Conservation (phyloP, 192 early-diverging fungal genomes). For the Helicostylum pulchrum region DNA sequence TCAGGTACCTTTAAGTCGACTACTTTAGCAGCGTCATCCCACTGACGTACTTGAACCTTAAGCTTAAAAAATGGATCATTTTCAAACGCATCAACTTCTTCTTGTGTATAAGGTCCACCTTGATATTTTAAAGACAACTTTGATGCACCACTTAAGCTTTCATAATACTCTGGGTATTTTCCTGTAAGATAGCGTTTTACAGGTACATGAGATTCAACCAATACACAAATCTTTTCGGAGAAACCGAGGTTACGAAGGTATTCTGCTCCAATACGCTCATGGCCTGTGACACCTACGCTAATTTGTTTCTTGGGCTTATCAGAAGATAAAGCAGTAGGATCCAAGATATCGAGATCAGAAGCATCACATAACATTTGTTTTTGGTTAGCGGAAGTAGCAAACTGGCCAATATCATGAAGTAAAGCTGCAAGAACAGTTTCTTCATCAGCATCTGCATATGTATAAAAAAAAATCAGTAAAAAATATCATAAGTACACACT, state of each 20-base stretch:
- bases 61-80: too few species aligned
- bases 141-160: conserved; percentile 44
- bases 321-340: conserved; percentile 16
- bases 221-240: conserved; percentile 43
- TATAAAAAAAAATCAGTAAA: background rate
- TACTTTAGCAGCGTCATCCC: conserved; percentile 11
- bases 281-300: conserved; percentile 47
- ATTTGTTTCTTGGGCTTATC: conserved; percentile 20
- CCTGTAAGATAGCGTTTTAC: conserved; percentile 60
- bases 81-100: conserved; percentile 44
- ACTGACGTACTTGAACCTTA: too few species aligned
- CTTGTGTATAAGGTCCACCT: conserved; percentile 42
- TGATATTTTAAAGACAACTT: conserved; percentile 54
- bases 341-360: conserved; percentile 17
- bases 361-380: conserved; percentile 47
- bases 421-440: conserved; percentile 52
- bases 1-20: conserved; percentile 41
- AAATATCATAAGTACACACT: too few species aligned
- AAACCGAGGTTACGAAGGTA: conserved; percentile 55
- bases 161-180: conserved; percentile 43
- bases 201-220: conserved; percentile 55
- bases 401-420: conserved; percentile 59
- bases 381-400: conserved; percentile 44
- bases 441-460: conserved; percentile 40
- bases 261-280: conserved; percentile 52